A percentile compares a stretch with the other conserved stretches of the same genome.
These are phyloP conservation scores for Colletotrichum siamense DNA, from an alignment of 2,329 filamentous ascomycete genomes.

Conservation along the genomic window DNA sequence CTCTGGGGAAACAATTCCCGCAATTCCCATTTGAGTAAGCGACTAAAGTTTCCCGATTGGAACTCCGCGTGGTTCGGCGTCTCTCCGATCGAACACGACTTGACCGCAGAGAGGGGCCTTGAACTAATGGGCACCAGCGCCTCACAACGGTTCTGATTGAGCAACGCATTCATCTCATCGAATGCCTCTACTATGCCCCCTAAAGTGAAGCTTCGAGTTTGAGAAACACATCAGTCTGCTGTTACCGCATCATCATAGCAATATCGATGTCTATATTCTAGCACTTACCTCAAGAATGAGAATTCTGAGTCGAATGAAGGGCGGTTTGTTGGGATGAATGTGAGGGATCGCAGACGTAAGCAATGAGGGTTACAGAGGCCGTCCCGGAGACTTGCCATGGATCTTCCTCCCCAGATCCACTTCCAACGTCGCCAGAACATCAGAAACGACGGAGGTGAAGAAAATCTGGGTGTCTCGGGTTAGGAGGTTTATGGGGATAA, in stretches of 20 bases:
- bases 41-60: neutral
- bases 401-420: neutral
- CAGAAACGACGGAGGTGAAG: neutral
- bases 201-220: neutral
- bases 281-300: neutral
- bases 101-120: neutral
- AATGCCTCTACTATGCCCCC: neutral
- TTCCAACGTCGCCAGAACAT: neutral
- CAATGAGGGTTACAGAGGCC: neutral
- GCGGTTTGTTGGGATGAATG: neutral
- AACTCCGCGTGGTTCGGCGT: neutral
- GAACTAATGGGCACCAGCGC: neutral
- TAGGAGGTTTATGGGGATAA: neutral
- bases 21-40: neutral
- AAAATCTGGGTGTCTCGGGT: rapidly evolving
- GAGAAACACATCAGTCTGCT: neutral
- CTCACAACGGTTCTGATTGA: neutral
- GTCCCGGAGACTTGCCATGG: neutral
- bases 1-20: conserved; percentile 1
- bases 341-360: neutral
- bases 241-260: rapidly evolving
- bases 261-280: neutral
- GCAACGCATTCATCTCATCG: neutral
- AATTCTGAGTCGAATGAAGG: neutral
- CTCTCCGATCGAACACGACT: neutral